Percentiles rank a stretch among this genome's conserved stretches.
Evolutionary conservation across 495 filamentous ascomycete species (phyloP).

Genomic region (Aspergillus steynii): DNA sequence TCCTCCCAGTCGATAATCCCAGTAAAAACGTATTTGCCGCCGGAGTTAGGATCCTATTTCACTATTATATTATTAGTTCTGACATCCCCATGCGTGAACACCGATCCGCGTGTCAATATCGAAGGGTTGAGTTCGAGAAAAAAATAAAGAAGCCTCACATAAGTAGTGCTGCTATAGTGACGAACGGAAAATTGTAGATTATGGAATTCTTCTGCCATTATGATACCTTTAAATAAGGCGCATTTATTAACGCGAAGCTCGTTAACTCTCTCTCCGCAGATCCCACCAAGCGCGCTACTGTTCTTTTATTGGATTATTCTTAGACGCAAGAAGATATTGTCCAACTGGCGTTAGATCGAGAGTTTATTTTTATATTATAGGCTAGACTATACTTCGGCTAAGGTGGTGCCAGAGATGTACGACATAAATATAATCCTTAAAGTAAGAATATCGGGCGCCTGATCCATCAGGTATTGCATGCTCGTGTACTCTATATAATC

Average conservation of each 20-base stretch:
- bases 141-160: conserved; percentile 30
- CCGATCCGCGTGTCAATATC: conserved; percentile 14
- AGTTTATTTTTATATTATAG: conserved; percentile 27
- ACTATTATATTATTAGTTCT: conserved; percentile 43
- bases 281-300: conserved; percentile 25
- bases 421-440: conserved; percentile 38
- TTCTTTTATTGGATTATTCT: conserved; percentile 26
- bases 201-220: conserved; percentile 25
- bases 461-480: conserved; percentile 33
- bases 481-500: conserved; percentile 36
- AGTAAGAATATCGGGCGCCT: conserved; percentile 30
- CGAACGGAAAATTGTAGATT: conserved; percentile 36
- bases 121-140: conserved; percentile 20
- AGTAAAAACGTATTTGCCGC: conserved; percentile 26
- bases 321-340: conserved; percentile 29
- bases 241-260: conserved; percentile 24
- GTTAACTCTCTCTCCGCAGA: conserved; percentile 35
- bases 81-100: conserved; percentile 45
- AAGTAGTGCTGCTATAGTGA: conserved; percentile 26
- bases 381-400: conserved; percentile 29
- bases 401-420: conserved; percentile 28
- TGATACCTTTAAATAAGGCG: conserved; percentile 29
- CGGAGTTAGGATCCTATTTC: conserved; percentile 22
- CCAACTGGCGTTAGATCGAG: conserved; percentile 34
- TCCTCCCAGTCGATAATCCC: conserved; percentile 39